Conservation (phyloP, 306 rosid genomes). For the Rubus idaeus region DNA sequence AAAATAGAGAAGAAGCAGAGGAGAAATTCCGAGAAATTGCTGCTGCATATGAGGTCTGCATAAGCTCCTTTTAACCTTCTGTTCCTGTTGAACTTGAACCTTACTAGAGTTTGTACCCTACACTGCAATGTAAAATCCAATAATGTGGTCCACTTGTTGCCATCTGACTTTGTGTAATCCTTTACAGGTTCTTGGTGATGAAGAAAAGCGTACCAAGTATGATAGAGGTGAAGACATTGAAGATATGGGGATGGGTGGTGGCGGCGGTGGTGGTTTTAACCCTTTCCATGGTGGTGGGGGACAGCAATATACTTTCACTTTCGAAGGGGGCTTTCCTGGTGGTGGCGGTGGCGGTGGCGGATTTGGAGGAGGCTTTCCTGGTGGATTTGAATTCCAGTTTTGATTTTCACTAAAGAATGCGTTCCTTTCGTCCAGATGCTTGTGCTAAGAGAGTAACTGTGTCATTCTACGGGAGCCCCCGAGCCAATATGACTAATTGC, state of each 20-base stretch:
- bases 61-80: slow-evolving; percentile 5
- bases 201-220: slow-evolving; percentile 83
- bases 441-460: slow-evolving; percentile 12
- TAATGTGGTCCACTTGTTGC: slow-evolving; percentile 11
- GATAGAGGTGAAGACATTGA: slow-evolving; percentile 98
- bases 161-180: slow-evolving; percentile 22
- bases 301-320: slow-evolving; percentile 66
- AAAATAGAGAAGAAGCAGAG: slow-evolving; percentile 93
- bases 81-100: background rate
- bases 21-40: slow-evolving; percentile 86
- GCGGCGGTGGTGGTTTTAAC: slow-evolving; percentile 76
- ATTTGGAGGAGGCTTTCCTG: slow-evolving; percentile 63
- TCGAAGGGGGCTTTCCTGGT: slow-evolving; percentile 74
- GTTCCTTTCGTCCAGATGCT: background rate
- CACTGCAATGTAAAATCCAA: background rate
- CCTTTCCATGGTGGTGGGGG: slow-evolving; percentile 90
- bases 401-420: slow-evolving; percentile 29
- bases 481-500: slow-evolving; percentile 42
- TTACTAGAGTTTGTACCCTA: slow-evolving; percentile 2
- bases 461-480: slow-evolving; percentile 32
- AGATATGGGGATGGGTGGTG: slow-evolving; percentile 66
- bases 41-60: slow-evolving; percentile 86
- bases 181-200: slow-evolving; percentile 80
- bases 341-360: slow-evolving; percentile 33
- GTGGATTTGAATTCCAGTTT: slow-evolving; percentile 76